Conservation (phyloP, 805 yeast genomes). For the Ogataea pilisensis region DNA sequence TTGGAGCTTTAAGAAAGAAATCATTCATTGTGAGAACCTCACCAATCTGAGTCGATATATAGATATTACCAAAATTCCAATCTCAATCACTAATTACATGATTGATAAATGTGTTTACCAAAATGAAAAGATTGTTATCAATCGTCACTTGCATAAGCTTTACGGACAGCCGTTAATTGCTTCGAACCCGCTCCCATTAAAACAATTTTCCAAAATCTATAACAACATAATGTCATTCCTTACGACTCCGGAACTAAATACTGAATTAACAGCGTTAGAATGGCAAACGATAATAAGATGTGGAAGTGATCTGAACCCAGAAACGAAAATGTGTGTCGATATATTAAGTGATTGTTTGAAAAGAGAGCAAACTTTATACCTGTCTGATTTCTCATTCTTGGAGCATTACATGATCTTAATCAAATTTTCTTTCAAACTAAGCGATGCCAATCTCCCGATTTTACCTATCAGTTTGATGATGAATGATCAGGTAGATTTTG, state of each 20-base stretch:
- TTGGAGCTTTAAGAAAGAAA: conserved; percentile 20
- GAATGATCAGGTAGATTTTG: conserved; percentile 9
- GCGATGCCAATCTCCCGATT: conserved; percentile 27
- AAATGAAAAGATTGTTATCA: conserved; percentile 48
- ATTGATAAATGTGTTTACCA: conserved; percentile 50
- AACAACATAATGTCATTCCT: conserved; percentile 32
- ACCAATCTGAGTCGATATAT: conserved; percentile 42
- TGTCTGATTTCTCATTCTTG: conserved; percentile 50
- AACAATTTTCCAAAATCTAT: conserved; percentile 29
- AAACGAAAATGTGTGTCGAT: conserved; percentile 34
- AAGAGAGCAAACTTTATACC: conserved; percentile 45
- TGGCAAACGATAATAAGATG: conserved; percentile 29
- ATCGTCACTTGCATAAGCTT: conserved; percentile 34
- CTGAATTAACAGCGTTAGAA: conserved; percentile 18
- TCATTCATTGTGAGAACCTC: conserved; percentile 34
- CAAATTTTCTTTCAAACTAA: conserved; percentile 25
- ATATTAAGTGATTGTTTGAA: conserved; percentile 43
- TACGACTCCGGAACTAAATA: conserved; percentile 23
- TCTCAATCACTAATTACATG: conserved; percentile 70
- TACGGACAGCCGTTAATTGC: conserved; percentile 29
- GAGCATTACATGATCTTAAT: conserved; percentile 32
- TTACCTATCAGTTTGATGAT: conserved; percentile 21
- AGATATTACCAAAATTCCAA: conserved; percentile 73
- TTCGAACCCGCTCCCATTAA: conserved; percentile 22
- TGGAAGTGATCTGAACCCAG: conserved; percentile 20